Evolutionary conservation across 2,329 filamentous ascomycete genomes (phyloP), one percentile per base, ranked within the genome.

Genomic region (Colletotrichum musae): DNA sequence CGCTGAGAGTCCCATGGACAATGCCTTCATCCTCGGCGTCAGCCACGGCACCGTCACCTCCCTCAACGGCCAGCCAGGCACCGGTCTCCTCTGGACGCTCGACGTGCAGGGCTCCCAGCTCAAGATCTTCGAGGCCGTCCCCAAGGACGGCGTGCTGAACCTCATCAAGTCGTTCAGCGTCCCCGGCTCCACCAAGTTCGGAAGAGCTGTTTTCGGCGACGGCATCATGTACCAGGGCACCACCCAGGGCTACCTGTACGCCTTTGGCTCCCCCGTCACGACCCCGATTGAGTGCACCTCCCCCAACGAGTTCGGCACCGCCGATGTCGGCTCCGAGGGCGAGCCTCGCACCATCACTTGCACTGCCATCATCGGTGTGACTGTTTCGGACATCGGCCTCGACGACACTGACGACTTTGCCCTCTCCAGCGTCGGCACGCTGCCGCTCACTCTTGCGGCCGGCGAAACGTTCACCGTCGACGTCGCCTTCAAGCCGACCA

Each of bases 41-140:
- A 84, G 87, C 28, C 87, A 89, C 68, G 86, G 86, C 24, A 88
- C 87, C 0, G 85, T 84, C 0, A 90, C 88, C 0, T 87, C 87
- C 0, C 79, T 89, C 53, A 83, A 86, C 60, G 85, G 84, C 4
- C 80, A 88, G 71, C 75, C 80, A 2, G 88, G 87, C 3, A 88
- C 86, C 1, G 88, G 87, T 28, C 81, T 90, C 1, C 74, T 89
- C 6, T 90, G 88, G 88, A 83, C 83, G 1, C 84, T 82, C 1
- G 88, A 90, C 63, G 85, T 89, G 0, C 84, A 89, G 71, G 86
- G 86, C 6, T 77, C 79, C 6, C 85, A 85, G 66, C 79, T 89
- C 10, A 81, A 85, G 21, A 81, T 88, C 41, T 89, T 88, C 72
- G 81, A 87, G 24, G 84, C 87, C 0, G 76, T 88, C 1, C 88